Evolutionary conservation across 2,329 filamentous ascomycete genomes (phyloP), one percentile per base, ranked within the genome.

Genomic region (Fusarium udum): DNA sequence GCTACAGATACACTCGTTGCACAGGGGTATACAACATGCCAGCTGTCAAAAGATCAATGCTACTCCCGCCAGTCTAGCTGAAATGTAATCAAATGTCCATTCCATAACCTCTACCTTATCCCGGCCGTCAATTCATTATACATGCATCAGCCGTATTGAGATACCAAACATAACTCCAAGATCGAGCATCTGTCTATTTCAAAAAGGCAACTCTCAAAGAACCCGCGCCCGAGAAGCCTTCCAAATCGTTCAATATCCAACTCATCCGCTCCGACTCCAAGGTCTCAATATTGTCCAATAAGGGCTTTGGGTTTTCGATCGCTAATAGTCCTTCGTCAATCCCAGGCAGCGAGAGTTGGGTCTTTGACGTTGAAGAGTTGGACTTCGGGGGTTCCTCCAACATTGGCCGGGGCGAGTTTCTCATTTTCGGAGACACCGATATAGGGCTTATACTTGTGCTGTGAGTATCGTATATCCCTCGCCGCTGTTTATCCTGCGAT

Each of bases 151-250:
- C 52, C 26, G 20, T 28, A n/a, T 55, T 7, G 34, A 28, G 31
- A 55, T 24, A 42, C 15, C 22, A 42, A 31, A n/a, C 5, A 42
- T 3, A 42, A 31, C 26, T 42, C 52, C 24, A n/a, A 28, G 26
- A 7, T 12, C 15, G 9, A 42, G 64, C 24, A 57, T 15, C 18
- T 49, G 40, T 43, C 67, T 45, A 34, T 48, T 15, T 10, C 9
- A 28, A 22, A 20, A 61, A 49, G 8, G 28, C 18, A 59, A 60
- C 15, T 26, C 57, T 72, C 42, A 77, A 53, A 6, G 45, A 66
- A 11, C 71, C 77, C 4, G 67, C 67, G 2, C 77, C 75, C 3
- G 77, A 72, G 51, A 79, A 78, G 28, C 74, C 75, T 52, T 73
- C 71, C 40, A 79, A 32, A 57, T 79, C 76, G 55, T 75, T 77